Evolutionary conservation across 352 stramenopile species (phyloP).

Genomic region (Phytophthora capsici): DNA sequence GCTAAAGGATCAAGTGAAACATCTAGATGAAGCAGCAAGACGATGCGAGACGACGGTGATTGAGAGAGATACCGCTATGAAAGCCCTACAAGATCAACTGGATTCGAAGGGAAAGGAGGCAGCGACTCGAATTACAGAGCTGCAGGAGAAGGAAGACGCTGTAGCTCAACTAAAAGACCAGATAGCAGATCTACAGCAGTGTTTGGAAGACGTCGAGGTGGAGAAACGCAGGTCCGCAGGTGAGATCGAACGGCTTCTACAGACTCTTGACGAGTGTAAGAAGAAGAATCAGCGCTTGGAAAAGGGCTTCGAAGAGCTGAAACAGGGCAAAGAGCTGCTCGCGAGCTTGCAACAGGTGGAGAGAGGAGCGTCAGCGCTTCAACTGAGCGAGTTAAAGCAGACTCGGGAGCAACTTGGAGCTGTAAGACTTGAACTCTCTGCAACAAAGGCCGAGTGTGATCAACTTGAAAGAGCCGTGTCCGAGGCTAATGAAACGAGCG

Average conservation of each 20-base stretch:
- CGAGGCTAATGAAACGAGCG: conserved; percentile 4
- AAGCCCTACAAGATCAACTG: conserved; percentile 12
- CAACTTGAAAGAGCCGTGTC: conserved; percentile 22
- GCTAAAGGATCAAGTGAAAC: conserved; percentile 20
- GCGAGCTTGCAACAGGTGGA: conserved; percentile 44
- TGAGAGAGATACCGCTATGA: conserved; percentile 17
- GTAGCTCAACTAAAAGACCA: conserved; percentile 5
- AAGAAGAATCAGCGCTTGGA: conserved; percentile 36
- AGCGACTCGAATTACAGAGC: neutral
- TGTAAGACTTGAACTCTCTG: conserved; percentile 30
- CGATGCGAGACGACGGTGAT: conserved; percentile 11
- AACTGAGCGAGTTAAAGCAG: conserved; percentile 38
- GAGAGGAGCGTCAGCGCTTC: conserved; percentile 27
- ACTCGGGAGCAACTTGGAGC: conserved; percentile 24
- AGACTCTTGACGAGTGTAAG: conserved; percentile 37
- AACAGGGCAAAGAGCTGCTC: conserved; percentile 46
- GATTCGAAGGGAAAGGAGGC: conserved; percentile 17
- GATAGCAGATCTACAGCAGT: conserved; percentile 8
- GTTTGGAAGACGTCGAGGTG: conserved; percentile 14
- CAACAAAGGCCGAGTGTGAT: conserved; percentile 30
- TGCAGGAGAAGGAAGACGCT: conserved; percentile 22
- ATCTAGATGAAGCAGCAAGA: conserved; percentile 16
- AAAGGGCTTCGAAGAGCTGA: conserved; percentile 41
- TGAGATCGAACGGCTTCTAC: conserved; percentile 33
- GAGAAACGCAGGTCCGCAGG: conserved; percentile 23